Evolutionary conservation across 441 rosid genomes (phyloP).

Genomic region (Gossypium lobatum): DNA sequence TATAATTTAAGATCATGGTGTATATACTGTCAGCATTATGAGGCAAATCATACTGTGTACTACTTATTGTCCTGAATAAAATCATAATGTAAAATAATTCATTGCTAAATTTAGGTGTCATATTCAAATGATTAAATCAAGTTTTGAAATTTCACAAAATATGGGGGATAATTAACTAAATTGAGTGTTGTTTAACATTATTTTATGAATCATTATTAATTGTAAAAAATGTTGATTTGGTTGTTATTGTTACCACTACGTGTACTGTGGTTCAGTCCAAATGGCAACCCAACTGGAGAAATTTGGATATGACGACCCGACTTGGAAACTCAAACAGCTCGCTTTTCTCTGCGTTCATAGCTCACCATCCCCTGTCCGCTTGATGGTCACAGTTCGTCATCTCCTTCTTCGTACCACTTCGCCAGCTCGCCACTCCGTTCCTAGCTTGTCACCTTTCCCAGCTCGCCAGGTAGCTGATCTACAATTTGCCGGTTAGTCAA

Average conservation of each 20-base stretch:
- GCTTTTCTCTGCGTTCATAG: too few relatives aligned
- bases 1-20: neutral
- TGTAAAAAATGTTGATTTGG: neutral
- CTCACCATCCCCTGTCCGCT: too few relatives aligned
- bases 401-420: too few relatives aligned
- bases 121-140: neutral
- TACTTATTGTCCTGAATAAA: neutral
- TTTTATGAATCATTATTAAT: neutral
- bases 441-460: too few relatives aligned
- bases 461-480: too few relatives aligned
- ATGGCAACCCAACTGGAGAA: too few relatives aligned
- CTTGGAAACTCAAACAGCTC: too few relatives aligned
- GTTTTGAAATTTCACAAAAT: neutral
- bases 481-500: fast-evolving
- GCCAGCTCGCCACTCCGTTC: too few relatives aligned
- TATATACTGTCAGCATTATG: neutral
- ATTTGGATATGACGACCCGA: too few relatives aligned
- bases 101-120: slow-evolving; percentile 10
- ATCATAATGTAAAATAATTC: slow-evolving; percentile 12
- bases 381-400: too few relatives aligned
- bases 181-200: neutral
- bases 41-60: neutral
- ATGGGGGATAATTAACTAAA: neutral
- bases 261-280: too few relatives aligned
- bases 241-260: neutral